These are phyloP conservation scores for Xylaria venustula DNA, from an alignment of 495 filamentous ascomycete species.

Conservation along the genomic window DNA sequence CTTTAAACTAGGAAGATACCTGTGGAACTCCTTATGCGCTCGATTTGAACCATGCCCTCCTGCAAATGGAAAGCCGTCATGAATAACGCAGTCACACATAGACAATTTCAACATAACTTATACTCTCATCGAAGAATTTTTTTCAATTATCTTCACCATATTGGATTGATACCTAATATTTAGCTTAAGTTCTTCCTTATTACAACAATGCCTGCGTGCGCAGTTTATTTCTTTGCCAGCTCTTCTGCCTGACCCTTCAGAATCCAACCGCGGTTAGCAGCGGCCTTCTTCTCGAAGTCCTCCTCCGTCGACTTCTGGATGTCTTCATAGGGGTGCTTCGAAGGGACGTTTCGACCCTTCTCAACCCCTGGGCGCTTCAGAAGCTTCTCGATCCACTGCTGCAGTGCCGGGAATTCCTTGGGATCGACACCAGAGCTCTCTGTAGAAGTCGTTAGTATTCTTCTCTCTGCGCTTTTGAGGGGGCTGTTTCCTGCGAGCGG, in stretches of 20 bases:
- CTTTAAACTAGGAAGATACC: too few relatives aligned
- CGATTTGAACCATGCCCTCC: too few relatives aligned
- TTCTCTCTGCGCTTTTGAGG: neutral
- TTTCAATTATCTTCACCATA: too few relatives aligned
- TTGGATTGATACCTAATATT: too few relatives aligned
- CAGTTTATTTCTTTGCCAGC: neutral
- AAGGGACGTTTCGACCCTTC: conserved; percentile 78
- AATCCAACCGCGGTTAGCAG: conserved; percentile 56
- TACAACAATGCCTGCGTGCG: neutral
- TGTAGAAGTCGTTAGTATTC: conserved; percentile 21
- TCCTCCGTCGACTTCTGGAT: conserved; percentile 36
- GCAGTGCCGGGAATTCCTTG: conserved; percentile 68
- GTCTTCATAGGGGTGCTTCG: conserved; percentile 61
- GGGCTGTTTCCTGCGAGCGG: too few relatives aligned
- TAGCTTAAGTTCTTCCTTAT: neutral
- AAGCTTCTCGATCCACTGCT: conserved; percentile 67
- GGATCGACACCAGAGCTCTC: conserved; percentile 75
- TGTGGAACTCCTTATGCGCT: too few relatives aligned
- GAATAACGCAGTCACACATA: too few relatives aligned
- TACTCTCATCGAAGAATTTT: too few relatives aligned
- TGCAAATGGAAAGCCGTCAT: too few relatives aligned
- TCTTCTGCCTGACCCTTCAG: conserved; percentile 63
- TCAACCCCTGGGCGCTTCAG: conserved; percentile 64
- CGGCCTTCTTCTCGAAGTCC: conserved; percentile 53
- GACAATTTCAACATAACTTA: too few relatives aligned